Evolutionary conservation across 345 rosid genomes (phyloP).

Genomic region (Combretum micranthum): DNA sequence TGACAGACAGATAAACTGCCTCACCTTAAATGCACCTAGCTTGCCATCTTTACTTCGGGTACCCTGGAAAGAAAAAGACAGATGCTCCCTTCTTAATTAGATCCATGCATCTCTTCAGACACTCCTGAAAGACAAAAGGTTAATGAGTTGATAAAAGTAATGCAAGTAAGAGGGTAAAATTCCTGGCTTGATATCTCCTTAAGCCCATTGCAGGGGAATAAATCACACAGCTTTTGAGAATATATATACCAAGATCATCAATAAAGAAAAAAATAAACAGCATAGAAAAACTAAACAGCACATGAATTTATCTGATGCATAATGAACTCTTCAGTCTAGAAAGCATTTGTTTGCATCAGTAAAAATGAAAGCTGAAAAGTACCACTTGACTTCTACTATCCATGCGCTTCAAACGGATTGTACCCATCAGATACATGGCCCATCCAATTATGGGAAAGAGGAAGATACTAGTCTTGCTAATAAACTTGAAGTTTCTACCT

Average conservation of each 20-base stretch:
- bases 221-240: conserved; percentile 4
- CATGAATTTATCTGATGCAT: background rate
- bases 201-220: too few species aligned
- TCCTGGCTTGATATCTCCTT: too few species aligned
- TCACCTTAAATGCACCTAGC: conserved; percentile 83
- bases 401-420: conserved; percentile 82
- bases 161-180: too few species aligned
- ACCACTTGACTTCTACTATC: conserved; percentile 92
- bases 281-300: conserved; percentile 1
- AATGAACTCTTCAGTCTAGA: too few species aligned
- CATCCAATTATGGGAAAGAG: conserved; percentile 77
- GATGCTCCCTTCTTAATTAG: conserved; percentile 75
- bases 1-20: conserved; percentile 4
- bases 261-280: conserved; percentile 1
- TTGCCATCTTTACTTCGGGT: conserved; percentile 87
- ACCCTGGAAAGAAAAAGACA: conserved; percentile 83
- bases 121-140: conserved; percentile 43
- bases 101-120: conserved; percentile 78
- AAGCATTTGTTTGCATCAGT: background rate
- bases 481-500: conserved; percentile 80
- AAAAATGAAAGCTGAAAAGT: conserved; percentile 7
- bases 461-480: conserved; percentile 81
- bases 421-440: conserved; percentile 90
- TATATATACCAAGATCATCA: background rate
- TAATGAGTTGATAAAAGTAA: conserved; percentile 5